Evolutionary conservation across 192 early-diverging fungal genomes (phyloP), one percentile per base, ranked within the genome.

Genomic region (Allomyces macrogynus): DNA sequence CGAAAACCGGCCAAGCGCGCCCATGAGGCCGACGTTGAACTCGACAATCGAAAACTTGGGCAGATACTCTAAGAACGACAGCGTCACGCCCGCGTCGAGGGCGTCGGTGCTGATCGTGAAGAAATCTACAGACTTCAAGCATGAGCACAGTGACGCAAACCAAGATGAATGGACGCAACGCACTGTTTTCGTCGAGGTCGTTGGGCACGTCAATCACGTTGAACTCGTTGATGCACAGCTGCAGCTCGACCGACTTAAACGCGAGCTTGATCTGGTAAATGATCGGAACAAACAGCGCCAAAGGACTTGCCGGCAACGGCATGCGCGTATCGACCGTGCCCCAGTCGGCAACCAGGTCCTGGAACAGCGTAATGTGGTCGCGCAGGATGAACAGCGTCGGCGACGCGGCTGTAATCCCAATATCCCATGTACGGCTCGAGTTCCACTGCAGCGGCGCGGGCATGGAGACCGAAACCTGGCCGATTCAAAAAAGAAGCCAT

Each of bases 121-220:
- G 49, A 57, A 57, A 14, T 57, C 49, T 57, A 20, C 16, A 57
- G 12, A 57, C 26, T 57, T 14, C 32, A 40, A 8, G 32, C 7
- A 10, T 57, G 20, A 57, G 49, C 20, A 1, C 10, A 16, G 49
- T 57, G 49, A 57, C 10, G 18, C 10, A 18, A 18, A 54, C 44
- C 10, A 62, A 22, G 12, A 62, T 24, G 22, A 62, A 54, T 1
- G 10, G 44, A 18, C 12, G 18, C 40, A 64, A 63, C 74, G 23
- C 78, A 87, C 87, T 75, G 68, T 90, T 90, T 60, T 90, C 87
- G 40, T 84, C 79, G 10, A 76, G 67, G 25, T 84, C 82, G 23
- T 77, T 84, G 20, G 85, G 84, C 66, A 82, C 74, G 67, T 86
- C 78, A 64, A 90, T 87, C 10, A 91, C 81, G 68, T 91, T 89